Percentiles rank a stretch among this genome's conserved stretches.
phyloP scores from a whole-genome alignment of 2,329 filamentous ascomycete genomes.

The Calonectria pseudoreteaudii region DNA sequence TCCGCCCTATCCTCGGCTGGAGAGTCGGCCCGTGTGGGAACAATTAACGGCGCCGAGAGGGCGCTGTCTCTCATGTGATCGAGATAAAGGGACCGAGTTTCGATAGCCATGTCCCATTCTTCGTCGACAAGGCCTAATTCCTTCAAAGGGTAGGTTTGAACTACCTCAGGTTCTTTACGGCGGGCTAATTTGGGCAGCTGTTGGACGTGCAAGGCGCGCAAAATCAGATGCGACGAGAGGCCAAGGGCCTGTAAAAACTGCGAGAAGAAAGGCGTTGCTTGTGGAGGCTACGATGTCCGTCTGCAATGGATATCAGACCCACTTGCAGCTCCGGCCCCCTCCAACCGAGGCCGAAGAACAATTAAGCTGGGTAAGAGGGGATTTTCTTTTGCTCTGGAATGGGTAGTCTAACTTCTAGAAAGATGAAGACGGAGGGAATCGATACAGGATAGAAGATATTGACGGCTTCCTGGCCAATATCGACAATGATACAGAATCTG shows the following conservation, averaged over 20 bases:
- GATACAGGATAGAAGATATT: slow-evolving; percentile 14
- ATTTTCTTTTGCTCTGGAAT: neutral
- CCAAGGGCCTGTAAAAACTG: slow-evolving; percentile 24
- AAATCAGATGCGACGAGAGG: slow-evolving; percentile 28
- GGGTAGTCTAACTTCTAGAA: neutral
- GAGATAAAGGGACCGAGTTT: too few relatives aligned
- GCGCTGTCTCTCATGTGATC: neutral
- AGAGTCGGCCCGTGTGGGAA: neutral
- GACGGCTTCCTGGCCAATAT: slow-evolving; percentile 17
- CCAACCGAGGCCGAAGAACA: slow-evolving; percentile 14
- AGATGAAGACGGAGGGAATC: neutral
- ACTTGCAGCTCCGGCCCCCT: neutral
- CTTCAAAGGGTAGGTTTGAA: slow-evolving; percentile 4
- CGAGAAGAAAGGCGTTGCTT: slow-evolving; percentile 21
- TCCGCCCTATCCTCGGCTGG: neutral
- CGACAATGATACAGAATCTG: slow-evolving; percentile 15
- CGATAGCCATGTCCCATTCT: neutral
- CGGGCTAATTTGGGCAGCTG: slow-evolving; percentile 9
- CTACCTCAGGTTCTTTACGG: neutral
- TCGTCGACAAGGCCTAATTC: slow-evolving; percentile 4
- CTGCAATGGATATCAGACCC: slow-evolving; percentile 26
- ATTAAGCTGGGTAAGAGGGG: slow-evolving; percentile 4
- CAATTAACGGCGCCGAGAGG: too few relatives aligned
- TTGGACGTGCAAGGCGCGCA: slow-evolving; percentile 31
- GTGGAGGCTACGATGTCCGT: slow-evolving; percentile 22